Percentiles rank a stretch among this genome's conserved stretches.
phyloP scores from a whole-genome alignment of 202 grass and related monocot species.

The Miscanthus sacchariflorus region DNA sequence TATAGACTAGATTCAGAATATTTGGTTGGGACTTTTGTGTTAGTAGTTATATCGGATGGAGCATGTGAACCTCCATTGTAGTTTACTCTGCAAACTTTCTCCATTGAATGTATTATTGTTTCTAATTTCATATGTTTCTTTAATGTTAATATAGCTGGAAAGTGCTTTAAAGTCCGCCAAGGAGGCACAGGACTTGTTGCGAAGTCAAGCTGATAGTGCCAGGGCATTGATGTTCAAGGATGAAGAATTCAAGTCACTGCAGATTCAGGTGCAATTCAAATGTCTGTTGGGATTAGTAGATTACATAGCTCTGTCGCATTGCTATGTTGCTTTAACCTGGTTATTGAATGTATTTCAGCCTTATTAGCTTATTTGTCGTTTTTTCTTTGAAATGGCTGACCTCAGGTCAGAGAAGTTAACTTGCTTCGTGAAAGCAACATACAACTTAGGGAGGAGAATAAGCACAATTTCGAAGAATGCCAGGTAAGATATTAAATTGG shows the following conservation, averaged over 20 bases:
- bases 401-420: constrained; percentile 94
- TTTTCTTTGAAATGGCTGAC: constrained; percentile 30
- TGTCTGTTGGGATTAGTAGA: constrained; percentile 20
- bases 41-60: constrained; percentile 12
- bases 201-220: constrained; percentile 75
- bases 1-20: not conserved
- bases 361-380: constrained; percentile 42
- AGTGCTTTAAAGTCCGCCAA: constrained; percentile 75
- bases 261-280: constrained; percentile 70
- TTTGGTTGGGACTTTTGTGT: not conserved
- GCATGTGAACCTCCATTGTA: not conserved
- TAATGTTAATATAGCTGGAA: constrained; percentile 69
- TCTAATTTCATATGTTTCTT: constrained; percentile 24
- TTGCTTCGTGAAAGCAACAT: constrained; percentile 99
- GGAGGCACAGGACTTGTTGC: constrained; percentile 73
- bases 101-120: constrained; percentile 34
- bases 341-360: constrained; percentile 4
- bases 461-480: constrained; percentile 92
- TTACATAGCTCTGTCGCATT: not conserved
- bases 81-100: not conserved
- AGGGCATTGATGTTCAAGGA: constrained; percentile 82
- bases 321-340: constrained; percentile 28
- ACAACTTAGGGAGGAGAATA: constrained; percentile 97
- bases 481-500: constrained; percentile 58
- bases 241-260: constrained; percentile 93